Evolutionary conservation across 345 rosid species (phyloP).

Genomic region (Pistacia integerrima): DNA sequence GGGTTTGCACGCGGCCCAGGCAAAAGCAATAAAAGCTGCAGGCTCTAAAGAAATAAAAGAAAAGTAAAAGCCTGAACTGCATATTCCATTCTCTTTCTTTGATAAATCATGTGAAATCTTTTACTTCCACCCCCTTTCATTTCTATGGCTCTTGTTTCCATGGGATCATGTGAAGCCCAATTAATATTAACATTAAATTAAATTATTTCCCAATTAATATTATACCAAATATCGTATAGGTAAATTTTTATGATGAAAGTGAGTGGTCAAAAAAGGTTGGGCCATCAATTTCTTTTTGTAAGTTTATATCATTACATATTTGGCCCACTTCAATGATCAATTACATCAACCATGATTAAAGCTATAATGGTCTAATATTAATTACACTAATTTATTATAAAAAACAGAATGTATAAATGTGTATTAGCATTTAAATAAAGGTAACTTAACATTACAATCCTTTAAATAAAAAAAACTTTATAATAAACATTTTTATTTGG

Average conservation of each 20-base stretch:
- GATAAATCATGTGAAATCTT: background rate
- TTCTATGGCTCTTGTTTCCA: background rate
- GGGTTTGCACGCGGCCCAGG: conserved; percentile 13
- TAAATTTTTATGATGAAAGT: too few species aligned
- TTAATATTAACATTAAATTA: too few species aligned
- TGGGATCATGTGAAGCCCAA: background rate
- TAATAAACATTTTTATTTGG: too few species aligned
- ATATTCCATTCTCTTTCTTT: background rate
- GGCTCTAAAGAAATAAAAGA: background rate
- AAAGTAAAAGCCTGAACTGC: conserved; percentile 18
- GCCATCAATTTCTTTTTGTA: background rate
- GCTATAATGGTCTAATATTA: background rate
- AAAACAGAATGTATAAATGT: too few species aligned
- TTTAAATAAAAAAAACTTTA: too few species aligned
- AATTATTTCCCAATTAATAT: too few species aligned
- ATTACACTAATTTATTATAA: too few species aligned
- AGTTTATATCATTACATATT: background rate
- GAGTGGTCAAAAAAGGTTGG: background rate
- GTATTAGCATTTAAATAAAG: too few species aligned
- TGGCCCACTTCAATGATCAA: background rate
- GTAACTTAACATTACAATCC: too few species aligned
- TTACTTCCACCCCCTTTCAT: background rate
- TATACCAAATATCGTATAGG: too few species aligned
- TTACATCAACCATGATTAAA: conserved; percentile 14
- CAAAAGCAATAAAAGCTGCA: conserved; percentile 8